These are phyloP conservation scores for Turnera subulata DNA, from an alignment of 345 rosid species.

Conservation along the genomic window DNA sequence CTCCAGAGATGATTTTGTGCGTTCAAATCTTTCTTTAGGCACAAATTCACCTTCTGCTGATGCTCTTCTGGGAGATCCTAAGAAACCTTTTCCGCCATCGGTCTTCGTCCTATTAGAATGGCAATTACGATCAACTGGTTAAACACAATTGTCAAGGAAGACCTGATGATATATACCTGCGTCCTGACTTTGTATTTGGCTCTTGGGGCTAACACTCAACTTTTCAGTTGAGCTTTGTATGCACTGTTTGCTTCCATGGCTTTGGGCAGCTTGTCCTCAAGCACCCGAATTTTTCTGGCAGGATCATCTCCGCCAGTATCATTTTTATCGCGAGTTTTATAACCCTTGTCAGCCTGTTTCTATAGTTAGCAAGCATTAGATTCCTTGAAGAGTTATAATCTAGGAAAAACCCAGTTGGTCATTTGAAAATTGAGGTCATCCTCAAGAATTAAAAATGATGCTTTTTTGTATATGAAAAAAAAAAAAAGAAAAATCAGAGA, in stretches of 20 bases:
- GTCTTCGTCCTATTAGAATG: constrained; percentile 17
- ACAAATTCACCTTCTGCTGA: constrained; percentile 35
- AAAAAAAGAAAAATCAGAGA: too few species aligned
- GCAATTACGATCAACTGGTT: background rate
- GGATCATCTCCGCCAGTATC: constrained; percentile 6
- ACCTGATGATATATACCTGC: background rate
- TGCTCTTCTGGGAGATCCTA: constrained; percentile 32
- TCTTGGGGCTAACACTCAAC: constrained; percentile 16
- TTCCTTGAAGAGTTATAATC: background rate
- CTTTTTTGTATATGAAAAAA: background rate
- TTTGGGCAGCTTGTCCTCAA: constrained; percentile 32
- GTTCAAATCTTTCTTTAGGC: constrained; percentile 40
- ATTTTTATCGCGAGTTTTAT: constrained; percentile 10
- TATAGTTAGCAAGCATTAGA: background rate
- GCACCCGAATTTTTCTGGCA: constrained; percentile 23
- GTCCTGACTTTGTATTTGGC: background rate
- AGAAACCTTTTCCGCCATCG: constrained; percentile 16
- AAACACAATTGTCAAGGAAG: background rate
- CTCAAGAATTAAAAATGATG: too few species aligned
- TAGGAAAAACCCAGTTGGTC: too few species aligned
- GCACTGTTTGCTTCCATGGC: constrained; percentile 25
- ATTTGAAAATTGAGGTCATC: too few species aligned
- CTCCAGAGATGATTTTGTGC: constrained; percentile 46
- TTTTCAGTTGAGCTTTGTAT: constrained; percentile 27
- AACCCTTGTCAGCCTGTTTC: constrained; percentile 22